These are phyloP conservation scores for Heritiera littoralis DNA, from an alignment of 345 rosid genomes.

Conservation along the genomic window DNA sequence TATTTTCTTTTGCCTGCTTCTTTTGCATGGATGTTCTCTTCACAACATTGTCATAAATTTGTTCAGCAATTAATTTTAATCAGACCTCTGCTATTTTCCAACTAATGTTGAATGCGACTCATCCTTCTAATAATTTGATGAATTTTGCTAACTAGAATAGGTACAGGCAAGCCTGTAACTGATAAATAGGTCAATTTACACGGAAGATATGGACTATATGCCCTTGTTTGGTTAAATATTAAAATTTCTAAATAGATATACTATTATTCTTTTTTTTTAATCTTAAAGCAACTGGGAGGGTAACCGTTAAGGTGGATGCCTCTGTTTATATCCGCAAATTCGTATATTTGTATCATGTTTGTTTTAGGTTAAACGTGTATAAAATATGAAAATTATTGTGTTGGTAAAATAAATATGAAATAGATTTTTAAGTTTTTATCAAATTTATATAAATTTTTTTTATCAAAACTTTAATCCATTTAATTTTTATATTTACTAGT, in stretches of 20 bases:
- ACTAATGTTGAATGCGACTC: background rate
- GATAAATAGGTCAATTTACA: background rate
- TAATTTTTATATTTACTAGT: too few relatives aligned
- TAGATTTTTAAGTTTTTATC: too few relatives aligned
- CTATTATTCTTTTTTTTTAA: background rate
- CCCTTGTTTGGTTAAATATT: background rate
- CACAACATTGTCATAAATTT: background rate
- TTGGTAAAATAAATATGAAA: too few relatives aligned
- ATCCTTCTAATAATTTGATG: background rate
- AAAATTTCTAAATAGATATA: background rate
- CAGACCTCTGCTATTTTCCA: background rate
- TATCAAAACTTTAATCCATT: too few relatives aligned
- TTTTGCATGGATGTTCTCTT: background rate
- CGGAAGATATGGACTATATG: background rate
- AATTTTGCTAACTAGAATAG: background rate
- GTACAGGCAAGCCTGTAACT: background rate
- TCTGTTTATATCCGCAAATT: constrained; percentile 28
- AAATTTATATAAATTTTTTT: too few relatives aligned
- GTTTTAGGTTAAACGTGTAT: too few relatives aligned
- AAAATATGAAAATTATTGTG: too few relatives aligned
- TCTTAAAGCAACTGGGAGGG: constrained; percentile 80
- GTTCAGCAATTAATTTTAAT: background rate
- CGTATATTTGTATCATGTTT: too few relatives aligned
- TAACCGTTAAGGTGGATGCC: constrained; percentile 84
- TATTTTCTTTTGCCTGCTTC: background rate